A percentile compares a stretch with the other conserved stretches of the same genome.
These are phyloP conservation scores for Aspergillus sojae DNA, from an alignment of 2,329 filamentous ascomycete genomes.

Conservation along the genomic window DNA sequence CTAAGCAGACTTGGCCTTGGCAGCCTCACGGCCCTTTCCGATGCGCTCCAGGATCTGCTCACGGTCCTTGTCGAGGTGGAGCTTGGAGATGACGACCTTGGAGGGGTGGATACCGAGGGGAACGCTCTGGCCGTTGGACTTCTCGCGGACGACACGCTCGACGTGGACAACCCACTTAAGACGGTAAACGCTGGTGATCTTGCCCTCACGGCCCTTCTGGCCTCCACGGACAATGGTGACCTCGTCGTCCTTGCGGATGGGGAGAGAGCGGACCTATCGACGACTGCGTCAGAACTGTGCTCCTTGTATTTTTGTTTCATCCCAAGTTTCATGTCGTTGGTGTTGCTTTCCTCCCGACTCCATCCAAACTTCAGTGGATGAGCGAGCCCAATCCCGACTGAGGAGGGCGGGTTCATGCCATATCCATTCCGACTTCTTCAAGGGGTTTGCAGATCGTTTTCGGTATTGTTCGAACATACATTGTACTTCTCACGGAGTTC, in stretches of 20 bases:
- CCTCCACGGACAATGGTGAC: conserved; percentile 87
- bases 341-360: conserved; percentile 1
- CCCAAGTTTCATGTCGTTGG: neutral
- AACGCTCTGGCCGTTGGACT: conserved; percentile 94
- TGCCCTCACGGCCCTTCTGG: conserved; percentile 98
- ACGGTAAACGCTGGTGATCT: conserved; percentile 95
- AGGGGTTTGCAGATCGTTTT: conserved; percentile 3
- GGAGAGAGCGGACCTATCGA: conserved; percentile 83
- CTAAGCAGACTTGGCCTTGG: conserved; percentile 66
- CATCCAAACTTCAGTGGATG: neutral
- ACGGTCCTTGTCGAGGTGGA: conserved; percentile 74
- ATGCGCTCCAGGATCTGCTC: conserved; percentile 53
- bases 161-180: conserved; percentile 96
- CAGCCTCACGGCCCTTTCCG: conserved; percentile 50
- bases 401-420: conserved; percentile 1
- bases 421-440: conserved; percentile 13
- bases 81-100: conserved; percentile 98
- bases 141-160: conserved; percentile 95
- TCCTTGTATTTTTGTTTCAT: conserved; percentile 6
- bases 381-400: neutral
- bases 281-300: conserved; percentile 9
- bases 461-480: conserved; percentile 58
- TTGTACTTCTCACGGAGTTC: conserved; percentile 99
- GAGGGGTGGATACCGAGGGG: conserved; percentile 92
- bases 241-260: conserved; percentile 97